These are phyloP conservation scores for Volutella citrinella DNA, from an alignment of 2,329 filamentous ascomycete species.

Conservation along the genomic window DNA sequence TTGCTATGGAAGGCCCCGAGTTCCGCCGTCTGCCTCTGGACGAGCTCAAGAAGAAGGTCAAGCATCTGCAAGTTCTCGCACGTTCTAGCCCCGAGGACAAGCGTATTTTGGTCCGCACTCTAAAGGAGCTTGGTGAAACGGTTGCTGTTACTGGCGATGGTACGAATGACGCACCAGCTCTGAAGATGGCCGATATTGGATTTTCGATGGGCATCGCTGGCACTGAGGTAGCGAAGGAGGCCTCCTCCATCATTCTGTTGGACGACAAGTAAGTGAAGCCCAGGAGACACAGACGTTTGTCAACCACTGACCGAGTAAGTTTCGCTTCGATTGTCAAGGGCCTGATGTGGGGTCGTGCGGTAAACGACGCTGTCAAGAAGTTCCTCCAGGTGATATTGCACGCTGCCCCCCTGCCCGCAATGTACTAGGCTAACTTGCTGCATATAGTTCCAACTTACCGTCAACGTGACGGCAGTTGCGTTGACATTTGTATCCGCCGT, in stretches of 20 bases:
- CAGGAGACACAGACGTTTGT: no score
- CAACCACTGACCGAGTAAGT: conserved; percentile 15
- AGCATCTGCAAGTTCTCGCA: conserved; percentile 60
- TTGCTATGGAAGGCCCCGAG: conserved; percentile 54
- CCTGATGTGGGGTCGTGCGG: conserved; percentile 59
- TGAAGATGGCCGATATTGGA: conserved; percentile 60
- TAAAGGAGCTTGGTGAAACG: conserved; percentile 61
- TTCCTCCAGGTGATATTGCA: conserved; percentile 51
- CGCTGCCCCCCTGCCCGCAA: no score
- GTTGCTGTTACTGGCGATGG: conserved; percentile 60
- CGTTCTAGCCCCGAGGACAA: conserved; percentile 67
- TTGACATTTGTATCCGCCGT: conserved; percentile 59
- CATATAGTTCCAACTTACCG: conserved; percentile 60
- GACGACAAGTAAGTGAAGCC: conserved; percentile 55
- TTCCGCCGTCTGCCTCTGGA: conserved; percentile 57
- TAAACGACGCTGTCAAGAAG: conserved; percentile 62
- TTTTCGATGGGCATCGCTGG: conserved; percentile 65
- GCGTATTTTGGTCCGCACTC: conserved; percentile 56
- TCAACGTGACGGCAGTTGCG: conserved; percentile 60
- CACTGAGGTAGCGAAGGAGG: conserved; percentile 62
- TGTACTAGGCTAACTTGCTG: no score
- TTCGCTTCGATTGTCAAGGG: conserved; percentile 59
- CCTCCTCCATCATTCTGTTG: conserved; percentile 59
- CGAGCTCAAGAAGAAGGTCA: conserved; percentile 51
- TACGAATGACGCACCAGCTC: conserved; percentile 59